These are phyloP conservation scores for Trichoderma guizhouense DNA, from an alignment of 2,329 filamentous ascomycete species.

Conservation along the genomic window DNA sequence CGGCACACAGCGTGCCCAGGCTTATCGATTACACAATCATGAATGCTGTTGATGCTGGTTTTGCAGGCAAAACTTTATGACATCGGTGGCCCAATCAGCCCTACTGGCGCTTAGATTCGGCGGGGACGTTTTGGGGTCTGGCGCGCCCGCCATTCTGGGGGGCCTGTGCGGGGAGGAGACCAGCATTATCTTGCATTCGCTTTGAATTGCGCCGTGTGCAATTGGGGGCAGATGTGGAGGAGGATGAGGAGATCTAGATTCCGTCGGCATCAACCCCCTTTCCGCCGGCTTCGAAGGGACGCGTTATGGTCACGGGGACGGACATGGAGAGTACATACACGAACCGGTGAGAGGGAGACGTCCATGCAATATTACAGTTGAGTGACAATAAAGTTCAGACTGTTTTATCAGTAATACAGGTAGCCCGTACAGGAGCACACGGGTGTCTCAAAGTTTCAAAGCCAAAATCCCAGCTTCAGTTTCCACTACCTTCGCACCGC, in stretches of 20 bases:
- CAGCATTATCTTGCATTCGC: neutral
- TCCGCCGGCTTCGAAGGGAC: neutral
- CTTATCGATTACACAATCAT: slow-evolving; percentile 10
- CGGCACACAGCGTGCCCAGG: slow-evolving; percentile 14
- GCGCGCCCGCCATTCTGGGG: neutral
- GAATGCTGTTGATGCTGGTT: neutral
- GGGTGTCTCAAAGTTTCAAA: neutral
- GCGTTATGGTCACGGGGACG: neutral
- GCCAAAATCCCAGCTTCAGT: neutral
- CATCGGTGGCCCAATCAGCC: slow-evolving; percentile 13
- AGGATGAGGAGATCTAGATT: neutral
- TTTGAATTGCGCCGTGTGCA: neutral
- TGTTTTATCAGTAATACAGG: too few relatives aligned
- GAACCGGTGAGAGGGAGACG: neutral
- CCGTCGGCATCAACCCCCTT: neutral
- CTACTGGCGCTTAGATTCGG: slow-evolving; percentile 16
- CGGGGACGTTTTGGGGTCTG: slow-evolving; percentile 1
- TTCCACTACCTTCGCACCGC: neutral
- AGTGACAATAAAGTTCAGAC: too few relatives aligned
- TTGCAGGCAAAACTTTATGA: neutral
- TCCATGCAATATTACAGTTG: neutral
- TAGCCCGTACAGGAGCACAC: too few relatives aligned
- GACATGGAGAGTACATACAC: neutral
- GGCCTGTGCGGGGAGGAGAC: neutral
- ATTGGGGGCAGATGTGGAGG: neutral